Percentiles rank a stretch among this genome's conserved stretches.
phyloP scores from a whole-genome alignment of 139 green algal genomes.

The Chlorella sp. region DNA sequence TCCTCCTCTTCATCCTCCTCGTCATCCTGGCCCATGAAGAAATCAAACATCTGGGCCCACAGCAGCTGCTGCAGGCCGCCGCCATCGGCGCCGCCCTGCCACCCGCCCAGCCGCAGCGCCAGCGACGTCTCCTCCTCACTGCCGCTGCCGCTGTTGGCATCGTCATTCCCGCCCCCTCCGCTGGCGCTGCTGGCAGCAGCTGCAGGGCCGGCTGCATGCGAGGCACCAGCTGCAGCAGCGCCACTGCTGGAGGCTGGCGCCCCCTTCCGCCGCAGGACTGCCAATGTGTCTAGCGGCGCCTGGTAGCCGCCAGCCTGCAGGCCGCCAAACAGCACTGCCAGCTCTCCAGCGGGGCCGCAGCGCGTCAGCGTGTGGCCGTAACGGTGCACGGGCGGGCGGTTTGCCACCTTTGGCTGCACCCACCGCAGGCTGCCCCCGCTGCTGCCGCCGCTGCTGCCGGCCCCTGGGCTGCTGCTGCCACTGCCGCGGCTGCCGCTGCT shows the following conservation, averaged over 20 bases:
- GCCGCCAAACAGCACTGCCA: conserved; percentile 22
- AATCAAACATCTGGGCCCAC: not conserved
- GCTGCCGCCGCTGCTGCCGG: not conserved
- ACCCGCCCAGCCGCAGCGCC: not conserved
- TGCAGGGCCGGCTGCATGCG: too few relatives aligned
- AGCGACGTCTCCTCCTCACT: not conserved
- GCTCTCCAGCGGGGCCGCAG: not conserved
- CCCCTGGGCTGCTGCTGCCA: not conserved
- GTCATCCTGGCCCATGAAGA: not conserved
- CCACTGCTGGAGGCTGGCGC: too few relatives aligned
- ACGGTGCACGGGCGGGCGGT: not conserved
- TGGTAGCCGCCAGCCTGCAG: conserved; percentile 17
- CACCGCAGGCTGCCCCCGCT: conserved; percentile 10
- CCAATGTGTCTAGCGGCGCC: not conserved
- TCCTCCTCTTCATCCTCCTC: not conserved
- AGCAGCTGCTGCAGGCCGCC: not conserved
- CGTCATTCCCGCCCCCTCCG: not conserved
- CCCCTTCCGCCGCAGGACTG: not conserved
- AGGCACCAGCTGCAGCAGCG: not conserved
- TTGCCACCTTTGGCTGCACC: too few relatives aligned
- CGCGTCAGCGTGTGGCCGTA: conserved; percentile 22
- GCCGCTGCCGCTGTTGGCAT: not conserved
- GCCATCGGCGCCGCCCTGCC: not conserved
- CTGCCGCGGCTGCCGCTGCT: not conserved
- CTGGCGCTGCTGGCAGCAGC: not conserved